Percentiles rank a stretch among this genome's conserved stretches.
phyloP scores from a whole-genome alignment of 2,329 filamentous ascomycete genomes.

The Paracoccidioides brasiliensis region DNA sequence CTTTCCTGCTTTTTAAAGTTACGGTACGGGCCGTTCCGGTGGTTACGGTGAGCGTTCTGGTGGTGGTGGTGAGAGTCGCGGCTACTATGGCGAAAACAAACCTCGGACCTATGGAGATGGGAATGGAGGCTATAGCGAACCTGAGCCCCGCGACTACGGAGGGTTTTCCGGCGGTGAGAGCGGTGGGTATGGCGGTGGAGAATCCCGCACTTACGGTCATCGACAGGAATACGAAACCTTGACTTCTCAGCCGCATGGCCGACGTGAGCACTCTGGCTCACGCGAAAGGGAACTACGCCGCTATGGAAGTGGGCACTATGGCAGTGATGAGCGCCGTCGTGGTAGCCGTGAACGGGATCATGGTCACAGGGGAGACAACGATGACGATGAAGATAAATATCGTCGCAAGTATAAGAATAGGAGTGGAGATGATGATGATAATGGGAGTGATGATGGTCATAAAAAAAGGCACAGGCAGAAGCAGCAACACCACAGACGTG shows the following conservation, averaged over 20 bases:
- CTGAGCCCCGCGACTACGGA: not conserved
- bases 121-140: no score
- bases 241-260: conserved; percentile 10
- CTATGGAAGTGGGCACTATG: conserved; percentile 8
- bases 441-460: conserved; percentile 10
- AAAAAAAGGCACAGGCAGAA: conserved; percentile 10
- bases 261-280: conserved; percentile 4
- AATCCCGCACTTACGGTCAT: conserved; percentile 2
- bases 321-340: conserved; percentile 10
- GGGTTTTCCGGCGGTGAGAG: conserved; percentile 1
- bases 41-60: not conserved
- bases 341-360: conserved; percentile 9
- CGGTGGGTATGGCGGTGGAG: not conserved
- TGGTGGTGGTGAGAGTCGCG: not conserved
- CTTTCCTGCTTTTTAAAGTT: not conserved
- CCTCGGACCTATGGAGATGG: not conserved
- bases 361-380: not conserved
- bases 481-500: conserved; percentile 13
- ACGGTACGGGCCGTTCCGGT: not conserved
- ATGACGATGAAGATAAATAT: conserved; percentile 4
- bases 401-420: conserved; percentile 4
- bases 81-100: not conserved
- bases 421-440: conserved; percentile 14
- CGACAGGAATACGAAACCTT: conserved; percentile 4
- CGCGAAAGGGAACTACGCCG: conserved; percentile 6